Percentiles rank a stretch among this genome's conserved stretches.
phyloP scores from a whole-genome alignment of 345 rosid genomes.

The Draba incana region DNA sequence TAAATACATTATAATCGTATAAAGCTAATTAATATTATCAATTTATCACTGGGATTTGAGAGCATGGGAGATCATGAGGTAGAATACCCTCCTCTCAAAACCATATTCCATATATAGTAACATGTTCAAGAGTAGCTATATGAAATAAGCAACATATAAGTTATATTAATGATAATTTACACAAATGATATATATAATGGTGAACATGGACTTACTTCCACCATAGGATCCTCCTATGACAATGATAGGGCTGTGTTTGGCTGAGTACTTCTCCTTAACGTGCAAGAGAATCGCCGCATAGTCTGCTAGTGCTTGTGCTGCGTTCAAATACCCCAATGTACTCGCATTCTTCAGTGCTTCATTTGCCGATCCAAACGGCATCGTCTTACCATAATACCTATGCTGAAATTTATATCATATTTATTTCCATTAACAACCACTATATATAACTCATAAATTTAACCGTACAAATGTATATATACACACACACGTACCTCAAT shows the following conservation, averaged over 20 bases:
- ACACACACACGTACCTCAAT: slow-evolving; percentile 45
- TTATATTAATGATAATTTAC: neutral
- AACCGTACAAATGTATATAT: neutral
- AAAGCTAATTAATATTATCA: neutral
- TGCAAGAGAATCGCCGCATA: slow-evolving; percentile 59
- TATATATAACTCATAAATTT: neutral
- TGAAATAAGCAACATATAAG: neutral
- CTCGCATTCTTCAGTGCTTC: slow-evolving; percentile 52
- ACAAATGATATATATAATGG: neutral
- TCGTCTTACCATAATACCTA: slow-evolving; percentile 55
- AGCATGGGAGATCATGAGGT: neutral
- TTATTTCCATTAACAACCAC: neutral
- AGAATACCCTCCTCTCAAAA: neutral
- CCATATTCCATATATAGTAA: neutral
- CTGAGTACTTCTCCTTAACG: slow-evolving; percentile 45
- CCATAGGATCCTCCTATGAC: slow-evolving; percentile 77
- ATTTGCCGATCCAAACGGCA: slow-evolving; percentile 56
- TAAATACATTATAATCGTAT: neutral
- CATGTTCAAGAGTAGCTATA: too few species aligned
- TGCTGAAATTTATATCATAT: slow-evolving; percentile 42
- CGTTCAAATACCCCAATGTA: slow-evolving; percentile 55
- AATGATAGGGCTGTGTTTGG: slow-evolving; percentile 57
- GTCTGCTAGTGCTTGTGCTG: slow-evolving; percentile 64
- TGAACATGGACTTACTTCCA: slow-evolving; percentile 57
- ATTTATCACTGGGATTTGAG: too few species aligned